Base-by-base conservation (phyloP, 768 basidiomycete species). In the Lyophyllum semitale region DNA sequence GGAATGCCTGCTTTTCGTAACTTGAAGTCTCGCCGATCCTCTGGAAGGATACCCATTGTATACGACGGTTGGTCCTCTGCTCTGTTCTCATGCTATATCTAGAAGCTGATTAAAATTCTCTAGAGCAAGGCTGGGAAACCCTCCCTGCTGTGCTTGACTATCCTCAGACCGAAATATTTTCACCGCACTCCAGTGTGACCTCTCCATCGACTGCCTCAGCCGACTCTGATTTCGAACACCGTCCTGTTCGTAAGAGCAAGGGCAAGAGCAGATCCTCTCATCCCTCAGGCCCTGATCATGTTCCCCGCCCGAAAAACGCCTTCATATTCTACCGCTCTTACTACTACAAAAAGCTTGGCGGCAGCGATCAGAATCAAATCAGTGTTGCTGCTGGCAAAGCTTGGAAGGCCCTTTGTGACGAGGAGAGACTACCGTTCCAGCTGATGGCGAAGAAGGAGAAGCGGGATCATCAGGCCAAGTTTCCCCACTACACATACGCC, bases 251-350 rank as follows among this genome's bases (percentile, higher is more conserved):
- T 41, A 57, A 54, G 46, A 53, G n/a, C 13, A 55, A 51, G 43
- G 45, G 58, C 51, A 59, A 47, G 50, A 30, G 48, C 58, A 64
- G 59, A 32, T 20, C 43, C 44, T 55, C 46, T 25, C 38, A 25
- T 20, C 53, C 53, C 13, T 61, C 58, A 9, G 51, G 61, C 30
- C 52, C 59, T 12, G 63, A 68, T 18, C 51, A 59, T 35, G 59
- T 75, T 33, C 70, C 69, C 15, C 73, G 75, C 4, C 75, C 73
- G 2, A 67, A 69, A n/a, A 76, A 76, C 53, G 68, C 73, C 15
- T 76, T 76, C 57, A 72, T 76, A 49, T 38, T 71, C 52, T 75
- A 71, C 60, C 72, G 75, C 20, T 75, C 71, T 8, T 58, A 65
- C 41, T 67, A 68, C 48, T 59, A 61, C 42, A 25, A 43, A 27